Conservation (phyloP, 768 basidiomycete species). For the Russula sp. region DNA sequence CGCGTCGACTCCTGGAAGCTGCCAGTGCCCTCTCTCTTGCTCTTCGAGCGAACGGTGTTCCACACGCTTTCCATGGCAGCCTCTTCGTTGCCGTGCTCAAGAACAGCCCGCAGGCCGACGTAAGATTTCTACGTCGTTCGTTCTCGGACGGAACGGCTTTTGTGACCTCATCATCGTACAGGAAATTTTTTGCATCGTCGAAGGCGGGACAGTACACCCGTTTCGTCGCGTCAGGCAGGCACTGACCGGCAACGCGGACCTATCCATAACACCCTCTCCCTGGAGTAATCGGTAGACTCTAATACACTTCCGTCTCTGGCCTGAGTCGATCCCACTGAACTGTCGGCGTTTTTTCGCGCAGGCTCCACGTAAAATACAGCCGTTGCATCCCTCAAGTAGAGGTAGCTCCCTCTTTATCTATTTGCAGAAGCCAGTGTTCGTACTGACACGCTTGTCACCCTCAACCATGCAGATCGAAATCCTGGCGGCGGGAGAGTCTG, state of each 20-base stretch:
- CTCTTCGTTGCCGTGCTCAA: conserved; percentile 68
- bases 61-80: conserved; percentile 81
- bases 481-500: conserved; percentile 74
- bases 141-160: conserved; percentile 6
- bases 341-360: conserved; percentile 35
- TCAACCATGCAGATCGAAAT: conserved; percentile 64
- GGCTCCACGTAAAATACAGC: conserved; percentile 73
- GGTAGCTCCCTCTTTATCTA: conserved; percentile 42
- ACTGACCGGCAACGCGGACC: conserved; percentile 57
- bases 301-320: conserved; percentile 14
- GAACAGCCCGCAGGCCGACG: conserved; percentile 63
- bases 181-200: conserved; percentile 86
- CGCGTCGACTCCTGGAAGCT: conserved; percentile 71
- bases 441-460: conserved; percentile 16
- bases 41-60: conserved; percentile 54
- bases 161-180: conserved; percentile 36
- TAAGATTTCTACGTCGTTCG: conserved; percentile 38
- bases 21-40: conserved; percentile 69
- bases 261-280: conserved; percentile 69
- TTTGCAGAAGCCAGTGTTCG: background rate
- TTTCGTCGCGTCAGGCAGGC: conserved; percentile 82
- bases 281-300: conserved; percentile 75
- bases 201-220: conserved; percentile 65
- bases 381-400: conserved; percentile 75
- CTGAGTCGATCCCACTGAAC: conserved; percentile 19